Evolutionary conservation across 2,329 filamentous ascomycete genomes (phyloP).

Genomic region (Beauveria caledonica): DNA sequence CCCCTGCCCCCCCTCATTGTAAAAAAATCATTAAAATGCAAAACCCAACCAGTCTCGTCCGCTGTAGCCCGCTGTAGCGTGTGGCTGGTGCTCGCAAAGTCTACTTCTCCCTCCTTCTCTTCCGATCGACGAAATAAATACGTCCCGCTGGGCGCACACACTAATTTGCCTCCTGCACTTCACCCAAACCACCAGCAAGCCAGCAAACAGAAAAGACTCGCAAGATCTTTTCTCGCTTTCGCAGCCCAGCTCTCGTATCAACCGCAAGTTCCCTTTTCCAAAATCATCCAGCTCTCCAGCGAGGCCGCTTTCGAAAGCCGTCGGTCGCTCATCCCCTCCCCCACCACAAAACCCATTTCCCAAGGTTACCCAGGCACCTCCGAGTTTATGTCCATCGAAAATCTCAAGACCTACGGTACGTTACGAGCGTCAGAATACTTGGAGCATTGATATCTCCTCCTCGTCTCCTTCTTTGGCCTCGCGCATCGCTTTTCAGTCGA

Average conservation of each 20-base stretch:
- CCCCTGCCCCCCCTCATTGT: neutral
- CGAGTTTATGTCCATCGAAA: slow-evolving; percentile 99
- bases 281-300: slow-evolving; percentile 27
- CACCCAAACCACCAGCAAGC: neutral
- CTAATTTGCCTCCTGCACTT: slow-evolving; percentile 6
- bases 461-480: neutral
- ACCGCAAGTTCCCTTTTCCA: neutral
- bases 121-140: neutral
- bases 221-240: neutral
- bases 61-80: neutral
- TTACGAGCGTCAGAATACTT: slow-evolving; percentile 17
- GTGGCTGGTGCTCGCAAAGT: slow-evolving; percentile 1
- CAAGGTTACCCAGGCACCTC: slow-evolving; percentile 51
- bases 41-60: neutral
- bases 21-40: neutral
- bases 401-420: slow-evolving; percentile 92
- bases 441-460: neutral
- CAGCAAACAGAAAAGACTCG: neutral
- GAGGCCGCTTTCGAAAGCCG: slow-evolving; percentile 37
- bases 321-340: slow-evolving; percentile 41
- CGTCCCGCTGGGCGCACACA: neutral
- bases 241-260: neutral
- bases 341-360: slow-evolving; percentile 43
- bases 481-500: neutral
- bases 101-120: slow-evolving; percentile 1